These are phyloP conservation scores for Aspergillus sclerotialis DNA, from an alignment of 2,329 filamentous ascomycete species.

Conservation along the genomic window DNA sequence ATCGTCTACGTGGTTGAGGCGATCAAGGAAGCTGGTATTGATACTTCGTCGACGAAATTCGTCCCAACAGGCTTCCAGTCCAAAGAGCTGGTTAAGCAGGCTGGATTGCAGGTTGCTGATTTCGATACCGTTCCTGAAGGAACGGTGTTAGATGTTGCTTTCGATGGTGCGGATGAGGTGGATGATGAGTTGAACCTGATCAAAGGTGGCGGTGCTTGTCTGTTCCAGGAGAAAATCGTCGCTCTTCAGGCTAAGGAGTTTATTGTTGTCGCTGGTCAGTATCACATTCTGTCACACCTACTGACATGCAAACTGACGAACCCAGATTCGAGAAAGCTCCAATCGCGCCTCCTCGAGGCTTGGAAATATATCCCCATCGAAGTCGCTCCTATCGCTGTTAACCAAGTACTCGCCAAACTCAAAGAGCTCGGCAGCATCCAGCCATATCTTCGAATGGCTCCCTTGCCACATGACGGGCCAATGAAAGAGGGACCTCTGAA, in stretches of 20 bases:
- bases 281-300: neutral
- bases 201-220: conserved; percentile 93
- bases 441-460: conserved; percentile 65
- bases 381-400: conserved; percentile 76
- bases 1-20: conserved; percentile 63
- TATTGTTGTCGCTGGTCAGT: conserved; percentile 72
- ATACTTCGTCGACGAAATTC: conserved; percentile 63
- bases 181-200: conserved; percentile 93
- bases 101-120: conserved; percentile 68
- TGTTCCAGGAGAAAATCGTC: conserved; percentile 97
- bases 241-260: conserved; percentile 78
- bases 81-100: conserved; percentile 73
- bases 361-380: conserved; percentile 92
- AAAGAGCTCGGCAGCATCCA: conserved; percentile 63
- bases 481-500: conserved; percentile 79
- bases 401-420: conserved; percentile 68
- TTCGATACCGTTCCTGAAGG: conserved; percentile 66
- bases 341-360: conserved; percentile 61
- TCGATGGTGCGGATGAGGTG: conserved; percentile 95
- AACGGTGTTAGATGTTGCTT: conserved; percentile 73
- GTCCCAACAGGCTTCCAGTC: conserved; percentile 90
- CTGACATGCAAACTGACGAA: conserved; percentile 2
- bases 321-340: conserved; percentile 85
- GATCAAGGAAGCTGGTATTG: conserved; percentile 45
- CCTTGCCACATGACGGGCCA: conserved; percentile 72